These are phyloP conservation scores for Geotrichum klebahnii DNA, from an alignment of 1,139 yeast species.

Conservation along the genomic window DNA sequence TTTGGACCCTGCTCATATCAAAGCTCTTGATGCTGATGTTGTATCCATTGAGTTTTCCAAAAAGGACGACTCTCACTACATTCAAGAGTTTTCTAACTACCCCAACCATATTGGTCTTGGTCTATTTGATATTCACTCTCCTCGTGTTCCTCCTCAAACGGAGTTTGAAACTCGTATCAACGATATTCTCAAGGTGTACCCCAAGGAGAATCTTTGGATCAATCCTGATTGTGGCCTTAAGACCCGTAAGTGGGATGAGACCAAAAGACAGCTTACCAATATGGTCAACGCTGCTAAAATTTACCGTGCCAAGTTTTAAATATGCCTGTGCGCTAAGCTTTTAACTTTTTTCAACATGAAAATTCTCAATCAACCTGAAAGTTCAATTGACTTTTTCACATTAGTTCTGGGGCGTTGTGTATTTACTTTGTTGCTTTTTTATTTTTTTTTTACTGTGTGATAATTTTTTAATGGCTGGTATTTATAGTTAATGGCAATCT, in stretches of 20 bases:
- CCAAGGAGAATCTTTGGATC: constrained; percentile 97
- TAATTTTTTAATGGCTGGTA: too few species aligned
- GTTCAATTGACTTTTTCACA: too few species aligned
- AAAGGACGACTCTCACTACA: constrained; percentile 98
- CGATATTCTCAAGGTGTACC: constrained; percentile 93
- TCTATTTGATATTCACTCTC: constrained; percentile 97
- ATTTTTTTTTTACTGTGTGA: too few species aligned
- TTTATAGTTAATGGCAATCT: too few species aligned
- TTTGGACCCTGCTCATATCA: constrained; percentile 98
- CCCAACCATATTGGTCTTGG: constrained; percentile 99
- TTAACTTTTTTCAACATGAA: too few species aligned
- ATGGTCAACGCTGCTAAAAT: constrained; percentile 98
- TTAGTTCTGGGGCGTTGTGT: too few species aligned
- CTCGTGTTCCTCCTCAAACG: constrained; percentile 97
- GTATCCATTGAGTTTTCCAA: constrained; percentile 98
- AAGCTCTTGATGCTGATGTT: constrained; percentile 98
- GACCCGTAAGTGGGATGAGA: constrained; percentile 95
- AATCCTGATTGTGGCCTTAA: constrained; percentile 99
- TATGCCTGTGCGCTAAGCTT: too few species aligned
- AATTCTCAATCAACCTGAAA: too few species aligned
- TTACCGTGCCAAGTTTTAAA: constrained; percentile 64
- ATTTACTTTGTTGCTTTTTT: too few species aligned
- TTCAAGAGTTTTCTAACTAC: constrained; percentile 94
- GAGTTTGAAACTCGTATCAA: constrained; percentile 92
- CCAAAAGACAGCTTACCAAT: constrained; percentile 74